Conservation (phyloP, 106 monocot genomes). For the Triglochin maritima region DNA sequence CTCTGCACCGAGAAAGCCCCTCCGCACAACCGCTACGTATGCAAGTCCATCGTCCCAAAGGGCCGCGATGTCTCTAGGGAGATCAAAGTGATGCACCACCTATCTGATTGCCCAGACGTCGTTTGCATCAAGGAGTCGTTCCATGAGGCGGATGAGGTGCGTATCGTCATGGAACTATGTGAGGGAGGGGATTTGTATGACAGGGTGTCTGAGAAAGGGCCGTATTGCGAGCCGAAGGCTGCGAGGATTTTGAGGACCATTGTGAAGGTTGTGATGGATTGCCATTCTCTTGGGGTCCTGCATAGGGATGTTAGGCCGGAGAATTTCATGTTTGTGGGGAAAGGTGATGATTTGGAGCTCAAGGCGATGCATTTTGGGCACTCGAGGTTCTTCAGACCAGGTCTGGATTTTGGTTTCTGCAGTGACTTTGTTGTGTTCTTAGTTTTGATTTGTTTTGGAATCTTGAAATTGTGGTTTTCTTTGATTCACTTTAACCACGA, state of each 20-base stretch:
- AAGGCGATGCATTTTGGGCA: slow-evolving; percentile 76
- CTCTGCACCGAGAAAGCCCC: too few species aligned
- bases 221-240: slow-evolving; percentile 60
- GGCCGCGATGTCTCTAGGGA: slow-evolving; percentile 8
- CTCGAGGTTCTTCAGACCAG: slow-evolving; percentile 61
- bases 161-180: slow-evolving; percentile 82
- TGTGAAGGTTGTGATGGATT: slow-evolving; percentile 23
- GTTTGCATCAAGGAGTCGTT: slow-evolving; percentile 68
- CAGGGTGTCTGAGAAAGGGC: slow-evolving; percentile 18
- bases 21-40: too few species aligned
- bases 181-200: slow-evolving; percentile 77
- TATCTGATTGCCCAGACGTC: slow-evolving; percentile 65
- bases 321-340: slow-evolving; percentile 60
- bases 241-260: slow-evolving; percentile 9
- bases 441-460: too few species aligned
- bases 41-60: too few species aligned
- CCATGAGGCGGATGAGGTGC: slow-evolving; percentile 54
- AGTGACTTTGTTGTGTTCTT: too few species aligned
- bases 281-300: slow-evolving; percentile 62
- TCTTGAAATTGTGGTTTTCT: neutral
- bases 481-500: neutral
- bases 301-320: slow-evolving; percentile 83
- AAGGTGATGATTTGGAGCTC: slow-evolving; percentile 41
- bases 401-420: neutral
- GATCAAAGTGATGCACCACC: slow-evolving; percentile 69